Base-by-base conservation (phyloP, 495 filamentous ascomycete genomes). In the Tuber aestivum region DNA sequence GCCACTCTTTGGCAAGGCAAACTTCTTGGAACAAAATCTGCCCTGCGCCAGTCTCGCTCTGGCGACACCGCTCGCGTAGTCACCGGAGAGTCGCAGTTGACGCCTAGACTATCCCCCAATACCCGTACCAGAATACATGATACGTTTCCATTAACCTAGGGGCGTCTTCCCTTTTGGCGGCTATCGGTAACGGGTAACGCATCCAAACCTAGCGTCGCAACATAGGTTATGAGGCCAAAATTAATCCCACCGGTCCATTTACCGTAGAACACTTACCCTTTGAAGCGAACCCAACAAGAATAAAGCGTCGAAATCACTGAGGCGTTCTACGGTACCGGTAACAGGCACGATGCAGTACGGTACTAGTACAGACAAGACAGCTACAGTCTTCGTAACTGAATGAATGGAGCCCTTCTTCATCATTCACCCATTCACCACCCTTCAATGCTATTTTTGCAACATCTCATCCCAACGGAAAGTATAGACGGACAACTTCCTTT, bases 131-230 rank as follows among this genome's bases (percentile, higher is more conserved):
- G 56, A 65, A 65, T 65, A 32, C 32, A 32, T 65, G 56, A 65
- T 65, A 65, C 56, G 56, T 65, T 65, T 20, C 27, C 56, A 7
- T 12, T 32, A 61, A 20, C 44, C 6, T 42, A 42, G 41, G 18
- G 42, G 23, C 23, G n/a, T n/a, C n/a, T 65, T 2, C 16, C 35
- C n/a, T 35, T 65, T 65, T 65, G 50, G 50, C 50, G 50, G 50
- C 50, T 61, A 61, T 61, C n/a, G n/a, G 50, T 61, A 61, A 61
- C 50, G 50, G 50, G 50, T 61, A 61, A 61, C 50, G n/a, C 12
- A 61, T 61, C 50, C 16, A 27, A 32, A 61, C 50, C n/a, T 61
- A 27, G 50, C 50, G 16, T 9, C 3, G 5, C n/a, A 61, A 61
- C 50, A 61, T 61, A 61, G 27, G 50, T 61, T 61, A 61, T 61